Evolutionary conservation across 805 yeast species (phyloP), one percentile per base, ranked within the genome.

Genomic region (Wickerhamomyces chambardii): DNA sequence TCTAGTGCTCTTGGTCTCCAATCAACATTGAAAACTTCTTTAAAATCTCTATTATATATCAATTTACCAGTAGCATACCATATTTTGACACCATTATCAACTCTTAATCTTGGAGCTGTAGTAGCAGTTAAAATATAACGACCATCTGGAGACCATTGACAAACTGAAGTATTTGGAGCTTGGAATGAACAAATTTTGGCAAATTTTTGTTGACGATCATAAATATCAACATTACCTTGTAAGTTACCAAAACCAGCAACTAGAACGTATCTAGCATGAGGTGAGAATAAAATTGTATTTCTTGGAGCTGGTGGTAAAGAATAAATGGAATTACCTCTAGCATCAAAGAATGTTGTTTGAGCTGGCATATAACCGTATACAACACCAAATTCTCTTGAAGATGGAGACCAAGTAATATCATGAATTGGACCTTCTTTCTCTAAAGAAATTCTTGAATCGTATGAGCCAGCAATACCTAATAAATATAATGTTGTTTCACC

Each of bases 141-240:
- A 28, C 98, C 97, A 61, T 92, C 95, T 9, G 99, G 99, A 3
- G 94, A 79, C 98, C 98, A 92, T 57, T 84, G 85, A 58, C 96
- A 90, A 31, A 82, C 94, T n/a, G 95, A 81, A 14, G 97, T 87
- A 64, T 92, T 94, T 31, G 95, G 64, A 12, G 97, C 98, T 53
- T 85, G 84, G 51, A 92, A 82, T 15, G 84, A 70, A 16, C 87
- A 68, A 35, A 92, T 74, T 57, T 84, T 84, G 37, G 69, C 63
- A 58, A 87, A 90, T 59, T 84, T 82, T 54, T 81, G 78, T 57
- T 78, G 85, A 55, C 97, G 83, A 64, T 92, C 98, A 55, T 87
- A 78, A 41, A 92, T 81, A 56, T 94, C 97, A 39, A 92, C 94
- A 14, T 89, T 77, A 41, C 99, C 99, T 64, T 90, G 97, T 56